Base-by-base conservation (phyloP, 345 rosid species). In the Triadica sebifera region DNA sequence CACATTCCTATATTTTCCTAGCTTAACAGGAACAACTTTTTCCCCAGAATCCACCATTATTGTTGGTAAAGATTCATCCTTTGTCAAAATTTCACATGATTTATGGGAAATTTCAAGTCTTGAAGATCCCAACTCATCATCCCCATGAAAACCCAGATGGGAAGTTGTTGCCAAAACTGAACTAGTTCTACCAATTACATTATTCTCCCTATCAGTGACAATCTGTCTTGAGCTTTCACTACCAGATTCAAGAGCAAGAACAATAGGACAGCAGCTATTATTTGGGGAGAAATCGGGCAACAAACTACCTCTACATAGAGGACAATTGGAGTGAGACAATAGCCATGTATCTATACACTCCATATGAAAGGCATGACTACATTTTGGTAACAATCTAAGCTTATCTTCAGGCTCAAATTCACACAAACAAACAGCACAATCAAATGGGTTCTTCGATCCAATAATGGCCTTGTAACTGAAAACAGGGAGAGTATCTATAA, bases 301-400 rank as follows among this genome's bases (percentile, higher is more conserved):
- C 82, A 95, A 81, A 66, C 85, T 79, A 12, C 88, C 90, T 86
- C 99, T 85, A 68, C 98, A 95, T n/a, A 93, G 84, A 55, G 99
- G 99, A 84, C 99, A 95, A 73, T 96, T 95, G 17, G 99, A 95
- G 85, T 95, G 99, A 77, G 98, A 95, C 85, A 95, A 81, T 60
- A 95, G 92, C 99, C 99, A 95, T 20, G 98, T 93, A 56, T 95
- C 99, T 57, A 95, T 95, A 74, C 99, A 95, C 56, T 93, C 99
- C 97, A 87, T 83, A 80, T 95, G 99, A 81, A 95, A 95, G 55
- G 99, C 99, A 81, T 95, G 99, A 80, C 98, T 93, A 38, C 99
- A 95, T 84, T 93, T 95, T 9, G 99, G 99, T 50, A 95, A 82
- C 84, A 95, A 84, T 79, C 99, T 88, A 64, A 95, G 98, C 86